These are phyloP conservation scores for Linnemannia schmuckeri DNA, from an alignment of 192 early-diverging fungal genomes.

Conservation along the genomic window DNA sequence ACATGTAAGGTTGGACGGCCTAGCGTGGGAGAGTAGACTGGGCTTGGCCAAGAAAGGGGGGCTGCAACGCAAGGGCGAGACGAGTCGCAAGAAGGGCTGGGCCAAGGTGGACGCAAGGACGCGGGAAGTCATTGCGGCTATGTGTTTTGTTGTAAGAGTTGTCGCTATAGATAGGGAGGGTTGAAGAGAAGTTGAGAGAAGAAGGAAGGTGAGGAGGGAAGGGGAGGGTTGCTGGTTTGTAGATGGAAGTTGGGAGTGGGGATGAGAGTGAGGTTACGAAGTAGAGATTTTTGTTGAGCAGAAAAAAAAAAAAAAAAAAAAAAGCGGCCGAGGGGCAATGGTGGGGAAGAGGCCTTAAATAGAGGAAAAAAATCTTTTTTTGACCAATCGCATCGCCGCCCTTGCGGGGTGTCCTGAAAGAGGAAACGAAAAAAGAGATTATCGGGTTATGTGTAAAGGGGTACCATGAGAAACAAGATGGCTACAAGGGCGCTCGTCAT, in stretches of 20 bases:
- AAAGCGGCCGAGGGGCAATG: not conserved
- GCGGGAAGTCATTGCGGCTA: conserved; percentile 36
- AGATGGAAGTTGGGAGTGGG: not conserved
- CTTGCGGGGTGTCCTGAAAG: conserved; percentile 1
- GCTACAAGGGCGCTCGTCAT: no score
- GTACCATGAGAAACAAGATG: not conserved
- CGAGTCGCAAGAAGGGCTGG: not conserved
- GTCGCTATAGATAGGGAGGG: not conserved
- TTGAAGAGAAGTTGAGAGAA: not conserved
- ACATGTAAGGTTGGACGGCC: not conserved
- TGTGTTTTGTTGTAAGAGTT: not conserved
- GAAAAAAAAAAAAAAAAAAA: not conserved
- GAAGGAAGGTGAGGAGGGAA: not conserved
- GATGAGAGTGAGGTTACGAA: not conserved
- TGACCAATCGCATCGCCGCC: not conserved
- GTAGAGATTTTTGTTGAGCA: not conserved
- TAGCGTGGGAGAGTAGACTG: conserved; percentile 35
- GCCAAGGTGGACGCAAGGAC: conserved; percentile 29
- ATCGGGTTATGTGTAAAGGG: not conserved
- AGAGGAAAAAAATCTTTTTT: not conserved
- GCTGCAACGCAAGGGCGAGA: conserved; percentile 7
- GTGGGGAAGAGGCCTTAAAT: not conserved
- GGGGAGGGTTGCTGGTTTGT: not conserved
- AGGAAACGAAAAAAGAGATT: not conserved
- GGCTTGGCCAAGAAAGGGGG: conserved; percentile 14